Evolutionary conservation across 805 yeast genomes (phyloP), one percentile per base, ranked within the genome.

Genomic region (Brettanomyces bruxellensis): DNA sequence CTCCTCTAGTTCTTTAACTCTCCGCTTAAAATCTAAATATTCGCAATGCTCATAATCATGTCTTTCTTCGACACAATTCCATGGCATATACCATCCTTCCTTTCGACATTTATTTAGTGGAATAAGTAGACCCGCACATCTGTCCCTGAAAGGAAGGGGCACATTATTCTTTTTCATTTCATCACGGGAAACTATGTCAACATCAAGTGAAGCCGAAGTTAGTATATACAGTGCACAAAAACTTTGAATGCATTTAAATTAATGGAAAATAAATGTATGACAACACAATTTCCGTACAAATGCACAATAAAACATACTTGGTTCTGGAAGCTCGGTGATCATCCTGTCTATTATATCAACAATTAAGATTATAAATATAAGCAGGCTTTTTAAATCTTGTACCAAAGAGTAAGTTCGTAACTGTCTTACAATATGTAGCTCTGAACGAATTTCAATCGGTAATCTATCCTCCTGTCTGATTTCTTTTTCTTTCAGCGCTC

Each of bases 41-140:
- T 86, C 85, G 64, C 95, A 86, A 61, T 84, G 84, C 64, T 86
- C 95, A 72, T 89, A 87, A 38, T 59, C 80, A 56, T 87, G 95
- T 62, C 88, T 79, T 67, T 83, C 87, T 52, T 83, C 83, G 48
- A 75, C 71, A 57, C 95, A 86, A 55, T 77, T 79, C 85, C 85
- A 80, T 30, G 86, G 86, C 61, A 79, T 53, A 55, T 67, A 80
- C 58, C 68, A 64, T 11, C 74, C 72, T 54, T 79, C 81, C 44
- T 68, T 66, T 47, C 86, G 75, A 59, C 86, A 80, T 55, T 75
- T 74, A 62, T 78, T 78, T 47, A 80, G 64, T 14, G 85, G 85
- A 25, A 81, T 72, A 51, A 78, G 65, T 45, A 80, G 59, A 23
- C 72, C 66, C 1, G 95, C 93, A 66, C 95, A 86, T 65, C 95